These are phyloP conservation scores for Malassezia vespertilionis DNA, from an alignment of 1,284 basidiomycete species.

Conservation along the genomic window DNA sequence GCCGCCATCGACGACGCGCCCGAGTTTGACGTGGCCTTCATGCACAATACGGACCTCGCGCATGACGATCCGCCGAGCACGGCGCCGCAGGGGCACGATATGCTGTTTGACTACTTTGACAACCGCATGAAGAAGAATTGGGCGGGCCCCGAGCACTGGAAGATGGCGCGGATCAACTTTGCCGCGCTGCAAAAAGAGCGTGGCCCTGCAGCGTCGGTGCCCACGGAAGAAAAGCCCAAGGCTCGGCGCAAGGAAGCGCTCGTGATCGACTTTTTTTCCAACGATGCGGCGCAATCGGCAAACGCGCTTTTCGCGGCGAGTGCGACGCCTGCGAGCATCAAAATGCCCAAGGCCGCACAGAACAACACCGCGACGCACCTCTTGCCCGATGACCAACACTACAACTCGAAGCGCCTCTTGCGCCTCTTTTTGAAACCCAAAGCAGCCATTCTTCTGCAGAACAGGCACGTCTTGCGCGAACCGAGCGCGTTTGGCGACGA, in stretches of 20 bases:
- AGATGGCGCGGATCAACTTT: conserved; percentile 51
- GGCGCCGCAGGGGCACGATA: conserved; percentile 13
- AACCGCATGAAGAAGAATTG: conserved; percentile 79
- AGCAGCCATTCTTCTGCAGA: conserved; percentile 34
- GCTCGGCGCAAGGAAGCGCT: conserved; percentile 58
- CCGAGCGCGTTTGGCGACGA: conserved; percentile 47
- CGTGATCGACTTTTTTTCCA: conserved; percentile 71
- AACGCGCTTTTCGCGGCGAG: conserved; percentile 64
- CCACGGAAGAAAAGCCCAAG: not conserved
- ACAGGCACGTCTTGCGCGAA: conserved; percentile 78
- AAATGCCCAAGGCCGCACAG: conserved; percentile 47
- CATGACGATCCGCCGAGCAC: conserved; percentile 49
- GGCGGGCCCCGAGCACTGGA: conserved; percentile 99
- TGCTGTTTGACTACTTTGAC: conserved; percentile 80
- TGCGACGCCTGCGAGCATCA: conserved; percentile 44
- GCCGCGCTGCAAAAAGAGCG: not conserved
- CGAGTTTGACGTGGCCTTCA: conserved; percentile 13
- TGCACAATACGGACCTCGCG: conserved; percentile 6
- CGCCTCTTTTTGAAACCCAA: conserved; percentile 78
- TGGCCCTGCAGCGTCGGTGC: not conserved
- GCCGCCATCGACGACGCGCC: conserved; percentile 10
- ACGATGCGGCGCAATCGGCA: conserved; percentile 55
- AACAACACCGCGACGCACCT: conserved; percentile 57
- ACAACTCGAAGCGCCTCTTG: conserved; percentile 75
- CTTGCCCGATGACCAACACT: conserved; percentile 95